These are phyloP conservation scores for Aspergillus brunneoviolaceus DNA, from an alignment of 2,329 filamentous ascomycete genomes.

Conservation along the genomic window DNA sequence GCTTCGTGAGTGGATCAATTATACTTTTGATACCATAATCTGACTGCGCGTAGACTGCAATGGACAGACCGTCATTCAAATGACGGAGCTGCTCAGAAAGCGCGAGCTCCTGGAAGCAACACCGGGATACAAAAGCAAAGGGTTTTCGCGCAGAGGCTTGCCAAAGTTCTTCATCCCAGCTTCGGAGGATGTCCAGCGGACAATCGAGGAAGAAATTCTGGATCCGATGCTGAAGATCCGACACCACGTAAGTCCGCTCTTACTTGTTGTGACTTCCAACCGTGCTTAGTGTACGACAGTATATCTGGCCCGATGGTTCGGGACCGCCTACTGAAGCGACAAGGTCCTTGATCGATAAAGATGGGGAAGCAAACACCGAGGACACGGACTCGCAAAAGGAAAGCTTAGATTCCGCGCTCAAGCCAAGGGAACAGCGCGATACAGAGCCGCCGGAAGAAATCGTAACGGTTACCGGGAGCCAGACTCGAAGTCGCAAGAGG, in stretches of 20 bases:
- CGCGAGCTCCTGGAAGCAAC: conserved; percentile 28
- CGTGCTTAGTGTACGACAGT: conserved; percentile 16
- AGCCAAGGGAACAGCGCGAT: conserved; percentile 4
- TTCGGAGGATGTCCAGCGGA: conserved; percentile 19
- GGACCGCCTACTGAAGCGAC: conserved; percentile 2
- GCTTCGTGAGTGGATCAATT: conserved; percentile 27
- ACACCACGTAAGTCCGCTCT: conserved; percentile 28
- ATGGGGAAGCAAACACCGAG: conserved; percentile 1
- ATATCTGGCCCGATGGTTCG: conserved; percentile 1
- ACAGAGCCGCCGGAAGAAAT: conserved; percentile 1
- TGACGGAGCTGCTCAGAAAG: conserved; percentile 31
- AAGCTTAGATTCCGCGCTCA: background rate
- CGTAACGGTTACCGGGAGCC: background rate
- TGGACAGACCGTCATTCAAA: conserved; percentile 28
- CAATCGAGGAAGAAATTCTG: conserved; percentile 29
- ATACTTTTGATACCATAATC: background rate
- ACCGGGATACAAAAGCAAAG: conserved; percentile 31
- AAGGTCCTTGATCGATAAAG: conserved; percentile 4
- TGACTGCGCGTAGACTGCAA: conserved; percentile 31
- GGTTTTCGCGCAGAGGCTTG: conserved; percentile 30
- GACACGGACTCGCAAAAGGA: conserved; percentile 1
- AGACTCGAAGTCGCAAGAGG: conserved; percentile 12
- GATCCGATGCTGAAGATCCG: conserved; percentile 34
- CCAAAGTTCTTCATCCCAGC: conserved; percentile 29
- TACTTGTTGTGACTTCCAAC: background rate